Percentiles rank a stretch among this genome's conserved stretches.
phyloP scores from a whole-genome alignment of 768 basidiomycete genomes.

The Hysterangium stoloniferum region DNA sequence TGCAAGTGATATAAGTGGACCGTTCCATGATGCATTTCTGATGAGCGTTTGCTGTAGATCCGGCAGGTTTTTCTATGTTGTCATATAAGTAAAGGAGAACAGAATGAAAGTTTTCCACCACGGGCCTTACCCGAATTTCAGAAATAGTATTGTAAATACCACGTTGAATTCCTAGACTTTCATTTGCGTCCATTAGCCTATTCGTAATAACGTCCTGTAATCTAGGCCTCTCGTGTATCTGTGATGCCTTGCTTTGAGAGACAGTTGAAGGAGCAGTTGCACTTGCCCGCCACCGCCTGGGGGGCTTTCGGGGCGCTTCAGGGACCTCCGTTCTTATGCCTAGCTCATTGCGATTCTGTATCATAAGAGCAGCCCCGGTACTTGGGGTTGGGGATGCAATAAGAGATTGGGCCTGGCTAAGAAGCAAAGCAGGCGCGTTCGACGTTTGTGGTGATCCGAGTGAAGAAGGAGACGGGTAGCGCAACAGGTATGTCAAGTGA shows the following conservation, averaged over 20 bases:
- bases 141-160: slow-evolving; percentile 71
- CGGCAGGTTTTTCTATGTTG: slow-evolving; percentile 71
- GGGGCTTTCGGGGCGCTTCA: slow-evolving; percentile 31
- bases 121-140: slow-evolving; percentile 55
- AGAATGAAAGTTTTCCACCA: background rate
- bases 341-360: slow-evolving; percentile 77
- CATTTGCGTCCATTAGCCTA: slow-evolving; percentile 65
- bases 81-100: slow-evolving; percentile 12
- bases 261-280: slow-evolving; percentile 13
- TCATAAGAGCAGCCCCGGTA: slow-evolving; percentile 66
- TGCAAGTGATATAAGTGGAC: slow-evolving; percentile 50
- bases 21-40: slow-evolving; percentile 41
- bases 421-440: slow-evolving; percentile 46
- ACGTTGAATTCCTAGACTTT: slow-evolving; percentile 77
- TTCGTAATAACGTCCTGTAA: slow-evolving; percentile 67
- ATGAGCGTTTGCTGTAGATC: slow-evolving; percentile 68
- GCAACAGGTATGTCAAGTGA: slow-evolving; percentile 76
- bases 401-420: slow-evolving; percentile 77
- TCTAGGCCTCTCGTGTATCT: slow-evolving; percentile 36
- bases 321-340: slow-evolving; percentile 65
- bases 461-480: slow-evolving; percentile 61
- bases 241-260: slow-evolving; percentile 23
- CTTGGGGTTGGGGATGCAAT: slow-evolving; percentile 67
- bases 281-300: slow-evolving; percentile 30
- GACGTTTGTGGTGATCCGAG: slow-evolving; percentile 21